Evolutionary conservation across 306 rosid genomes (phyloP).

Genomic region (Casuarina equisetifolia): DNA sequence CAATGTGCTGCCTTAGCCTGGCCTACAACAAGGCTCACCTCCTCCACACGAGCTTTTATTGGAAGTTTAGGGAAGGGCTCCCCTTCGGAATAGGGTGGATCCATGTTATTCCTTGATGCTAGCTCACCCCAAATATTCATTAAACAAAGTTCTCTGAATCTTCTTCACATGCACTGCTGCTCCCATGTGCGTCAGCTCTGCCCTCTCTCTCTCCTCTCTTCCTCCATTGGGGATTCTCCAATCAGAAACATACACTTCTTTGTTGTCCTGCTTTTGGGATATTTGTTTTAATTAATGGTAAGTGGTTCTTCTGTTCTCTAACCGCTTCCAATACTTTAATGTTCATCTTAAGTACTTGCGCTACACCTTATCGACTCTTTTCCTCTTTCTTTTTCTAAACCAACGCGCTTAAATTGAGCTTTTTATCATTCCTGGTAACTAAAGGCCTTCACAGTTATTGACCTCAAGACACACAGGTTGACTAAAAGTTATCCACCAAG

Average conservation of each 20-base stretch:
- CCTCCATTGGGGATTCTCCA: slow-evolving; percentile 33
- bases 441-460: neutral
- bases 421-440: too few relatives aligned
- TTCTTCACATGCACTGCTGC: slow-evolving; percentile 77
- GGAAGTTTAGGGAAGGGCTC: slow-evolving; percentile 36
- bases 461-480: neutral
- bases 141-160: slow-evolving; percentile 58
- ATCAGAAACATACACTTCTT: slow-evolving; percentile 13
- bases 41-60: slow-evolving; percentile 43
- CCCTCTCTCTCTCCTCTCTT: slow-evolving; percentile 21
- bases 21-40: slow-evolving; percentile 29
- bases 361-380: slow-evolving; percentile 5
- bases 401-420: too few relatives aligned
- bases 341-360: slow-evolving; percentile 11
- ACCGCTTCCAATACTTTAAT: slow-evolving; percentile 23
- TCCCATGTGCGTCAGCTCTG: slow-evolving; percentile 76
- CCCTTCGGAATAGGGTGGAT: slow-evolving; percentile 48
- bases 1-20: slow-evolving; percentile 33
- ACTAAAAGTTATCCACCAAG: slow-evolving; percentile 1
- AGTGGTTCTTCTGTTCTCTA: slow-evolving; percentile 29
- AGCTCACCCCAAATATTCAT: slow-evolving; percentile 13
- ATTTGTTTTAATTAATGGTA: slow-evolving; percentile 24
- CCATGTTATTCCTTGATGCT: slow-evolving; percentile 66
- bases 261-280: slow-evolving; percentile 6
- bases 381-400: too few relatives aligned